These are phyloP conservation scores for Penicillium crustosum DNA, from an alignment of 2,329 filamentous ascomycete species.

Conservation along the genomic window DNA sequence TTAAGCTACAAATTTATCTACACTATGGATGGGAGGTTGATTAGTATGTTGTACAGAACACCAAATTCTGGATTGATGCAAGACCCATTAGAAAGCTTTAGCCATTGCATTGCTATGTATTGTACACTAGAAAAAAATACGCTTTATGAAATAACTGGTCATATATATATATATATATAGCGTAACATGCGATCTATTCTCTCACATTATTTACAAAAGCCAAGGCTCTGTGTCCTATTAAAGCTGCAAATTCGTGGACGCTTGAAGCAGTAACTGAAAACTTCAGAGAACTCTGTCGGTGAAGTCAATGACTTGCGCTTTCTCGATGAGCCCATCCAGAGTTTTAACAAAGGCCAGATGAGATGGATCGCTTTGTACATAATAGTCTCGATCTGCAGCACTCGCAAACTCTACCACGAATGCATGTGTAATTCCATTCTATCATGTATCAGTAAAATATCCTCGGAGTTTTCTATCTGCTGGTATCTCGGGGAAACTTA, in stretches of 20 bases:
- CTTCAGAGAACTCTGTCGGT: conserved; percentile 24
- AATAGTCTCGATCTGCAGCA: conserved; percentile 66
- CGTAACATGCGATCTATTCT: neutral
- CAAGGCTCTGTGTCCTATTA: neutral
- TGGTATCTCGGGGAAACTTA: conserved; percentile 34
- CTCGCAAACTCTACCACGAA: conserved; percentile 68
- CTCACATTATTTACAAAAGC: neutral
- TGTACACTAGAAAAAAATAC: neutral
- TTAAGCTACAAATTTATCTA: neutral
- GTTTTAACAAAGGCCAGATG: conserved; percentile 61
- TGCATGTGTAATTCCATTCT: conserved; percentile 65
- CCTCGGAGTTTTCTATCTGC: neutral
- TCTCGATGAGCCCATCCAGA: conserved; percentile 32
- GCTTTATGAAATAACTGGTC: neutral
- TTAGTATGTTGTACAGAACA: neutral
- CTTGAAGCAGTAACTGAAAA: too few species aligned
- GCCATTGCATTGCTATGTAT: neutral
- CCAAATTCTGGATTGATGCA: neutral
- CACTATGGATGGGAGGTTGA: neutral
- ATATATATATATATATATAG: neutral
- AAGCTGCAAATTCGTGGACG: neutral
- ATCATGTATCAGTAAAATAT: neutral
- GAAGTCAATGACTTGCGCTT: conserved; percentile 41
- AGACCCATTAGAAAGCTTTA: neutral
- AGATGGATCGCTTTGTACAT: conserved; percentile 62